Conservation (phyloP, 2,329 filamentous ascomycete species). For the Mycogone perniciosa region DNA sequence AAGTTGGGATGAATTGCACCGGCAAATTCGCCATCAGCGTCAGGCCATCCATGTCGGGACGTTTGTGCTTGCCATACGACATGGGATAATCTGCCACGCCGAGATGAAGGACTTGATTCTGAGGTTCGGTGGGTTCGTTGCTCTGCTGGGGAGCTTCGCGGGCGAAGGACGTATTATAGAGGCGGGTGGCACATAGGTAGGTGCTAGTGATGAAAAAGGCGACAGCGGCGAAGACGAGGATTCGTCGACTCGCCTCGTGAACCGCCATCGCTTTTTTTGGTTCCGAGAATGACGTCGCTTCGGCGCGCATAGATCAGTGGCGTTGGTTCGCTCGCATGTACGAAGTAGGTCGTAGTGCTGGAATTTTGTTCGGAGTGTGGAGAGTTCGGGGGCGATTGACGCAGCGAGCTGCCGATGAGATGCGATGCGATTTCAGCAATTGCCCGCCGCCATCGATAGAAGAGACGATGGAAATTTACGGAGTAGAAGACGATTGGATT, state of each 20-base stretch:
- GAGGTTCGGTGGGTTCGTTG: background rate
- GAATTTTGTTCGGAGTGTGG: no score
- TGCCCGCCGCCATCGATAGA: no score
- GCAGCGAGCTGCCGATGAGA: no score
- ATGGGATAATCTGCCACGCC: conserved; percentile 30
- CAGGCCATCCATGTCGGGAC: conserved; percentile 31
- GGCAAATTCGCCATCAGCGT: conserved; percentile 27
- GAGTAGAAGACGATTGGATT: no score
- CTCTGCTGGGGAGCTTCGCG: background rate
- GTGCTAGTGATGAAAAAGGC: conserved; percentile 29
- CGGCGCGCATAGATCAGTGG: background rate
- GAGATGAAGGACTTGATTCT: conserved; percentile 2
- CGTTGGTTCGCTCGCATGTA: background rate
- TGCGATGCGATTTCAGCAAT: no score
- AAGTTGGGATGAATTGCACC: conserved; percentile 25
- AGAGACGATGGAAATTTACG: no score
- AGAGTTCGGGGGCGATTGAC: no score
- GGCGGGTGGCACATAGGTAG: conserved; percentile 29
- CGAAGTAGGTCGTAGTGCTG: no score
- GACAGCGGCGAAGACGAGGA: conserved; percentile 25
- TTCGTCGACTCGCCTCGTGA: conserved; percentile 23
- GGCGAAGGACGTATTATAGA: conserved; percentile 17
- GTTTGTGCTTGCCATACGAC: conserved; percentile 34
- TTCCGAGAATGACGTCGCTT: background rate
- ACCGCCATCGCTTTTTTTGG: background rate